Evolutionary conservation across 495 filamentous ascomycete genomes (phyloP).

Genomic region (Bathelium albidoporum): DNA sequence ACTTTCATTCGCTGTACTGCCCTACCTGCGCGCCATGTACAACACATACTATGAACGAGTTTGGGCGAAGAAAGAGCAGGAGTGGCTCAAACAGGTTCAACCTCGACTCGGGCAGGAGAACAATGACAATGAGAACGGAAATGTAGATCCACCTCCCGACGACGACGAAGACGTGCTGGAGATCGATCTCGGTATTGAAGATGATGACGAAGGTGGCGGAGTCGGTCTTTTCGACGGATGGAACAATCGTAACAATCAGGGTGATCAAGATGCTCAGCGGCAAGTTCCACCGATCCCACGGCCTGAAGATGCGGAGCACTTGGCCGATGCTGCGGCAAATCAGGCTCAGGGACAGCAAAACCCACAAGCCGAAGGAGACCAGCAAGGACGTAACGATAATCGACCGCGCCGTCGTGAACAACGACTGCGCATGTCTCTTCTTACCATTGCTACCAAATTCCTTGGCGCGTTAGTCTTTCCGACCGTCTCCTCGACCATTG

Average conservation of each 20-base stretch:
- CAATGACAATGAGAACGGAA: constrained; percentile 4
- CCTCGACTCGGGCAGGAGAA: constrained; percentile 42
- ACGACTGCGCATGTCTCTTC: constrained; percentile 40
- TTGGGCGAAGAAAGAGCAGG: constrained; percentile 51
- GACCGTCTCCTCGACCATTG: constrained; percentile 52
- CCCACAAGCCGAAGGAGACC: not conserved
- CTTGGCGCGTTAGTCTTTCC: constrained; percentile 57
- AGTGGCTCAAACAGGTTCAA: constrained; percentile 57
- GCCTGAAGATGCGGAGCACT: not conserved
- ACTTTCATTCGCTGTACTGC: constrained; percentile 59
- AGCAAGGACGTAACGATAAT: constrained; percentile 23
- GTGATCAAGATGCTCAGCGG: constrained; percentile 12
- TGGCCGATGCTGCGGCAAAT: not conserved
- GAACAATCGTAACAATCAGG: constrained; percentile 4
- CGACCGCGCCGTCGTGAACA: constrained; percentile 10
- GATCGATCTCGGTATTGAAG: not conserved
- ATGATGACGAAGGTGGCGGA: not conserved
- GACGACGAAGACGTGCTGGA: not conserved
- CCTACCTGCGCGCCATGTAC: constrained; percentile 58
- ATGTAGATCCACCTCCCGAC: not conserved
- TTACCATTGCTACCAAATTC: constrained; percentile 44
- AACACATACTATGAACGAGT: constrained; percentile 53
- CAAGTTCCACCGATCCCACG: constrained; percentile 11
- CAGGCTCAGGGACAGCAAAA: too few relatives aligned
- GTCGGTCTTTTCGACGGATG: not conserved